phyloP scores from a whole-genome alignment of 768 basidiomycete genomes.

The Mycena vulgaris region DNA sequence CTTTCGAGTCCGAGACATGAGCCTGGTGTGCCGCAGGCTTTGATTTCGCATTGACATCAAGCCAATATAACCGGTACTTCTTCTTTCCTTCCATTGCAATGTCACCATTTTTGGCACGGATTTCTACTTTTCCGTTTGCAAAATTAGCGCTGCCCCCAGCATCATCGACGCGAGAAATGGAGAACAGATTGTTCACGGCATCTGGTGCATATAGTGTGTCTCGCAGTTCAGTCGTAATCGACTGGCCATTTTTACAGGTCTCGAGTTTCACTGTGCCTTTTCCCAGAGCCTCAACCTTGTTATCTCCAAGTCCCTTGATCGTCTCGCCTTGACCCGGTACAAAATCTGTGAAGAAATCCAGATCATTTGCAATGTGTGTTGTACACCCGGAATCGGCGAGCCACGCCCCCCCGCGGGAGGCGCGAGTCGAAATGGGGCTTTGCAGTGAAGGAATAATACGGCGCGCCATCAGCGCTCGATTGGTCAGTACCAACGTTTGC shows the following conservation, averaged over 20 bases:
- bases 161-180: conserved; percentile 3
- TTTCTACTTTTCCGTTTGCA: not conserved
- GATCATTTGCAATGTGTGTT: conserved; percentile 5
- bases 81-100: not conserved
- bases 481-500: not conserved
- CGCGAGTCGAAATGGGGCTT: not conserved
- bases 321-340: conserved; percentile 1
- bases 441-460: not conserved
- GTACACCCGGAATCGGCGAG: not conserved
- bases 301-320: not conserved
- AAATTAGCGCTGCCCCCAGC: not conserved
- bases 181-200: conserved; percentile 3
- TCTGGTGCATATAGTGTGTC: not conserved
- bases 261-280: conserved; percentile 5
- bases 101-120: not conserved
- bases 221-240: not conserved
- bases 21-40: not conserved
- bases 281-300: not conserved
- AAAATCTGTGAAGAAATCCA: not conserved
- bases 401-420: no score
- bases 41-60: no score
- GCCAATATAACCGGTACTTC: conserved; percentile 1
- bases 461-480: not conserved
- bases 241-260: not conserved
- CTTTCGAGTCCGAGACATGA: not conserved